phyloP scores from a whole-genome alignment of 2,329 filamentous ascomycete genomes.

The Hypoxylon rubiginosum region DNA sequence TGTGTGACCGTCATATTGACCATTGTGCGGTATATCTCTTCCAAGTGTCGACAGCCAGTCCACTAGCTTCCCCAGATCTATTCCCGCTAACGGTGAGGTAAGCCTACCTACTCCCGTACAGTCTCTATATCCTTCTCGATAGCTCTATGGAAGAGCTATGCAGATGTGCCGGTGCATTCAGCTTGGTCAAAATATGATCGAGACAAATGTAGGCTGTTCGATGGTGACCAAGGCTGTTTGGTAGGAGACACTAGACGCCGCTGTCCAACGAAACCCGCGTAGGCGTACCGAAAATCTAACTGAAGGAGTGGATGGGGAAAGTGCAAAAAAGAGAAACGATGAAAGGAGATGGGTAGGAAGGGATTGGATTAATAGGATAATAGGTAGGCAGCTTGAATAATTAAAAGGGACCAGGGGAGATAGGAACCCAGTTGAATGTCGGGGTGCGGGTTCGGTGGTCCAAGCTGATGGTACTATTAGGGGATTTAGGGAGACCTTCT shows the following conservation, averaged over 20 bases:
- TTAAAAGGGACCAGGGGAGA: slow-evolving; percentile 50
- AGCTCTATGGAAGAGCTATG: slow-evolving; percentile 58
- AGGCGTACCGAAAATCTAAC: slow-evolving; percentile 29
- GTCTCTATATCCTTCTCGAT: slow-evolving; percentile 38
- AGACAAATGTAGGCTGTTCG: slow-evolving; percentile 22
- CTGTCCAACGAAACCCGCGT: slow-evolving; percentile 20
- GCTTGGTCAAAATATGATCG: slow-evolving; percentile 37
- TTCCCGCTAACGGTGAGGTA: slow-evolving; percentile 45
- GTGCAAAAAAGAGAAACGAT: slow-evolving; percentile 36
- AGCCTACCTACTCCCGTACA: slow-evolving; percentile 46
- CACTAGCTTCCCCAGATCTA: slow-evolving; percentile 5
- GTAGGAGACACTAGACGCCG: slow-evolving; percentile 27
- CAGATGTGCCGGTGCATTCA: slow-evolving; percentile 56
- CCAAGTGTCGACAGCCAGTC: slow-evolving; percentile 20
- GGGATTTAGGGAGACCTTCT: slow-evolving; percentile 50
- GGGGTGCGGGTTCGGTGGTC: slow-evolving; percentile 52
- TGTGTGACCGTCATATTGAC: slow-evolving; percentile 81
- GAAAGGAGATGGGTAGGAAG: slow-evolving; percentile 44
- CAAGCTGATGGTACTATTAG: slow-evolving; percentile 42
- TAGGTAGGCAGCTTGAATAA: slow-evolving; percentile 44
- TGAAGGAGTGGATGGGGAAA: slow-evolving; percentile 27
- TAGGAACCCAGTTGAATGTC: slow-evolving; percentile 53
- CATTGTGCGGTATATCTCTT: slow-evolving; percentile 31
- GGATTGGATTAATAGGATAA: slow-evolving; percentile 45
- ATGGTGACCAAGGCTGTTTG: slow-evolving; percentile 40